Evolutionary conservation across 257 asterid species (phyloP).

Genomic region (Nicotiana knightiana): DNA sequence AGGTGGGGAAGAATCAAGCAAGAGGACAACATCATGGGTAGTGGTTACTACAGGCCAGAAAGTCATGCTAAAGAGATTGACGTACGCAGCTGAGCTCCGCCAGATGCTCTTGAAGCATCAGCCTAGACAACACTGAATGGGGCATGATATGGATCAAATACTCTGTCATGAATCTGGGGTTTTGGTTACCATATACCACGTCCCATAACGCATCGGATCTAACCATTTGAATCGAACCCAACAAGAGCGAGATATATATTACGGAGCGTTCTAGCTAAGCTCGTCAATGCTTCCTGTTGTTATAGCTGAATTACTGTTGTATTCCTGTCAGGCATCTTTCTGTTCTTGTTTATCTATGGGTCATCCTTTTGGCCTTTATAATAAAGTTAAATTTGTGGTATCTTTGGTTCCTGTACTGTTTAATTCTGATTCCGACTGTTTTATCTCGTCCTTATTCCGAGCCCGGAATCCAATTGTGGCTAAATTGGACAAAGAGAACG

Average conservation of each 20-base stretch:
- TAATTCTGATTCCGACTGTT: too few relatives aligned
- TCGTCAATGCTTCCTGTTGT: neutral
- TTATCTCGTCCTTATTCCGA: too few relatives aligned
- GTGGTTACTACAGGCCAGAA: constrained; percentile 78
- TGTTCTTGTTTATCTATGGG: neutral
- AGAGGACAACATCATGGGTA: constrained; percentile 48
- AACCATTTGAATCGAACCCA: neutral
- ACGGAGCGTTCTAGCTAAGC: neutral
- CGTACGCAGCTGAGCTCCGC: constrained; percentile 44
- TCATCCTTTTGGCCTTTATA: neutral
- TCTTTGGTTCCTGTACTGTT: too few relatives aligned
- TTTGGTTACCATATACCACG: neutral
- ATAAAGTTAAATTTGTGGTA: neutral
- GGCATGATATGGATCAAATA: neutral
- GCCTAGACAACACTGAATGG: neutral
- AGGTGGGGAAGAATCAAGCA: constrained; percentile 39
- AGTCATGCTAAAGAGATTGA: constrained; percentile 40
- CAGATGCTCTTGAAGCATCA: constrained; percentile 38
- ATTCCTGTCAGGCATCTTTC: neutral
- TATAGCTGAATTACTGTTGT: neutral
- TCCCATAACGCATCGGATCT: neutral
- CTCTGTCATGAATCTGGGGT: neutral
- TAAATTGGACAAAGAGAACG: too few relatives aligned
- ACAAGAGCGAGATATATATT: neutral
- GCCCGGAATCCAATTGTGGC: too few relatives aligned